These are phyloP conservation scores for Vachellia collinsii DNA, from an alignment of 306 rosid genomes.

Conservation along the genomic window DNA sequence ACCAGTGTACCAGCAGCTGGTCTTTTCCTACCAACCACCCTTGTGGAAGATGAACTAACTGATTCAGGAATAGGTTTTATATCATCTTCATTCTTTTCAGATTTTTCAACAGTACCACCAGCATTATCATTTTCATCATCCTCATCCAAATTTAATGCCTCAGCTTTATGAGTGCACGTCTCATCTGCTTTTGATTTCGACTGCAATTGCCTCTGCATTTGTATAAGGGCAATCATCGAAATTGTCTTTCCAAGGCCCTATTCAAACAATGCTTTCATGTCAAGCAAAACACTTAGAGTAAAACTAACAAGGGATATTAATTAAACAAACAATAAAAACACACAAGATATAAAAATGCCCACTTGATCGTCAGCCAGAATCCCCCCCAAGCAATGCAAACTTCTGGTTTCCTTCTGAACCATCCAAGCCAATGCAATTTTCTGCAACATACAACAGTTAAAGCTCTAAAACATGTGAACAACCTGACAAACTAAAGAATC, in stretches of 20 bases:
- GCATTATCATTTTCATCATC: slow-evolving; percentile 69
- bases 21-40: slow-evolving; percentile 67
- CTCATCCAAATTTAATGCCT: slow-evolving; percentile 91
- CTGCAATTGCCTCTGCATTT: slow-evolving; percentile 69
- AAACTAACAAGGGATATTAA: slow-evolving; percentile 15
- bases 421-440: slow-evolving; percentile 97
- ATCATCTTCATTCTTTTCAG: slow-evolving; percentile 53
- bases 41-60: slow-evolving; percentile 57
- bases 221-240: slow-evolving; percentile 93
- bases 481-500: slow-evolving; percentile 24
- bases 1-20: slow-evolving; percentile 98
- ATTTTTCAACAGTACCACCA: slow-evolving; percentile 45
- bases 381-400: slow-evolving; percentile 95
- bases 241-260: slow-evolving; percentile 99
- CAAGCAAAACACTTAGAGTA: slow-evolving; percentile 23
- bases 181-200: slow-evolving; percentile 68
- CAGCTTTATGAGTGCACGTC: slow-evolving; percentile 58
- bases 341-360: slow-evolving; percentile 23
- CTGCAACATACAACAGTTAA: slow-evolving; percentile 52
- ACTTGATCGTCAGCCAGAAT: slow-evolving; percentile 99
- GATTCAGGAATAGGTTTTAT: slow-evolving; percentile 59
- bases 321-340: slow-evolving; percentile 21
- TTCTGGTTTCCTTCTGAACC: slow-evolving; percentile 92
- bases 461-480: slow-evolving; percentile 26
- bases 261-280: slow-evolving; percentile 38